phyloP scores from a whole-genome alignment of 192 early-diverging fungal species.

The Backusella morwellensis region DNA sequence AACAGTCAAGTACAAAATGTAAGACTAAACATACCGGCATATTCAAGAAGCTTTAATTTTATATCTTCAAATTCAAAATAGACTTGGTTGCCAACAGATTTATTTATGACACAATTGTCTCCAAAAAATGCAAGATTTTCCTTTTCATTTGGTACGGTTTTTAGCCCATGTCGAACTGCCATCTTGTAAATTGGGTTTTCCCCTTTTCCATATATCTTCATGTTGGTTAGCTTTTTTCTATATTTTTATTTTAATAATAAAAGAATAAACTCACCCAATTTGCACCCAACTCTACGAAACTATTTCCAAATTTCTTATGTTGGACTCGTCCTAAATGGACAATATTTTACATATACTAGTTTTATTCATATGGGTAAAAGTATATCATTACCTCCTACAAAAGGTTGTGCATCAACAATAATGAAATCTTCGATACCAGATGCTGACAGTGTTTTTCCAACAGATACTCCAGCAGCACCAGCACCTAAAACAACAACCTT shows the following conservation, averaged over 20 bases:
- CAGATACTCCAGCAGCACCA: slow-evolving; percentile 32
- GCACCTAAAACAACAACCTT: slow-evolving; percentile 38
- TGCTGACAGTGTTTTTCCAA: slow-evolving; percentile 22
- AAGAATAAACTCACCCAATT: slow-evolving; percentile 26
- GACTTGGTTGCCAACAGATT: not conserved
- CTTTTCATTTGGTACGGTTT: slow-evolving; percentile 30
- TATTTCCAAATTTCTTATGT: slow-evolving; percentile 21
- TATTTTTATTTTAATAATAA: not conserved
- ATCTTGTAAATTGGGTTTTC: slow-evolving; percentile 38
- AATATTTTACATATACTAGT: not conserved
- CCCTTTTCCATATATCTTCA: slow-evolving; percentile 36
- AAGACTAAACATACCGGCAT: slow-evolving; percentile 26
- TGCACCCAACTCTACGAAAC: slow-evolving; percentile 27
- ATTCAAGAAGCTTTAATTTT: slow-evolving; percentile 6
- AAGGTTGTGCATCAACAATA: slow-evolving; percentile 32
- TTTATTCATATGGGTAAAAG: not conserved
- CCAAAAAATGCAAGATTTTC: slow-evolving; percentile 30
- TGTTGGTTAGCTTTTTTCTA: not conserved
- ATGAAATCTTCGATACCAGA: slow-evolving; percentile 29
- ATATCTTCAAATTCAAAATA: slow-evolving; percentile 11
- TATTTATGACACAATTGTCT: not conserved
- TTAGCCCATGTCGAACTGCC: slow-evolving; percentile 30
- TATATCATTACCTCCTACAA: slow-evolving; percentile 19
- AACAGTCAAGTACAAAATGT: not conserved
- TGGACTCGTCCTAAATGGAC: slow-evolving; percentile 10